These are phyloP conservation scores for Acanthochlamys bracteata DNA, from an alignment of 106 monocot species.

Conservation along the genomic window DNA sequence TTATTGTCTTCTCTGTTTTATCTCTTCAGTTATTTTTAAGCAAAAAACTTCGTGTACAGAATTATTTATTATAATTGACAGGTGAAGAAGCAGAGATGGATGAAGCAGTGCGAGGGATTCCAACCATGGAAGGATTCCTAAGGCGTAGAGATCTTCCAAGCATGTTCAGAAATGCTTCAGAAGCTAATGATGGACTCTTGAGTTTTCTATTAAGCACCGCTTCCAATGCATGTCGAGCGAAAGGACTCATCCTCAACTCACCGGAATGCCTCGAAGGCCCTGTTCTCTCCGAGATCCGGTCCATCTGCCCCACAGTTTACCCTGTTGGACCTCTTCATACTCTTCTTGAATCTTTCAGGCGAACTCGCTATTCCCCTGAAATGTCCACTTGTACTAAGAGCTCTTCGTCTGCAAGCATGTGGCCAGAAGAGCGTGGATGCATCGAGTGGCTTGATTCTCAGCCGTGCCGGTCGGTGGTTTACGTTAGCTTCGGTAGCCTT, in stretches of 20 bases:
- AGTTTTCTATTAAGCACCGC: not conserved
- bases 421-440: slow-evolving; percentile 24
- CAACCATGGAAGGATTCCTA: slow-evolving; percentile 31
- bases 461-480: slow-evolving; percentile 17
- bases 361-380: no score
- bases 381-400: no score
- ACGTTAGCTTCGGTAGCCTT: slow-evolving; percentile 23
- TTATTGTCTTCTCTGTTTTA: not conserved
- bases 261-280: slow-evolving; percentile 19
- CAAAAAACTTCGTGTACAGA: no score
- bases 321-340: slow-evolving; percentile 32
- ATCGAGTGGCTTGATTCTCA: slow-evolving; percentile 24
- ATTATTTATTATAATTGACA: no score
- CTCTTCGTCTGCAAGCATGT: slow-evolving; percentile 17
- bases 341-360: slow-evolving; percentile 6
- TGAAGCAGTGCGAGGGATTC: slow-evolving; percentile 10
- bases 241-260: slow-evolving; percentile 31
- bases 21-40: no score
- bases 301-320: slow-evolving; percentile 17
- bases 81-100: slow-evolving; percentile 17
- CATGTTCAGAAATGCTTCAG: slow-evolving; percentile 2
- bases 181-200: not conserved
- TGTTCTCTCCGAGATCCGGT: slow-evolving; percentile 14
- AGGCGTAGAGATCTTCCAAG: slow-evolving; percentile 26
- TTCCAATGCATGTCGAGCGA: slow-evolving; percentile 1